phyloP scores from a whole-genome alignment of 1,139 yeast genomes.

The Sugiyamaella grinbergsii region DNA sequence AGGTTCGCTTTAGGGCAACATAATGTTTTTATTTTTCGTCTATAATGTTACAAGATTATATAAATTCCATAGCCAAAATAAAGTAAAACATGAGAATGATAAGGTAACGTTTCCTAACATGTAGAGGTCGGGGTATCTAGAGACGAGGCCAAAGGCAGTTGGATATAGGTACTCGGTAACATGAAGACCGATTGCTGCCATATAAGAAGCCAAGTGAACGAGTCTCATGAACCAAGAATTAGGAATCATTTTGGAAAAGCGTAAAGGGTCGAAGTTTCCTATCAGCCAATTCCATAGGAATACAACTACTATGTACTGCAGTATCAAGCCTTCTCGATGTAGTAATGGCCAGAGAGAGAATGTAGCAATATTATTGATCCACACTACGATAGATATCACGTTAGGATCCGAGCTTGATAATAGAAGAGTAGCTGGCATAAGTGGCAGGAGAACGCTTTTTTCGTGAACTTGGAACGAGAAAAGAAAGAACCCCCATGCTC shows the following conservation, averaged over 20 bases:
- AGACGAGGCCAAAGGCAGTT: constrained; percentile 33
- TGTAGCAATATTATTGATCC: constrained; percentile 83
- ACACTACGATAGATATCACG: constrained; percentile 71
- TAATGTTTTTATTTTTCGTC: not conserved
- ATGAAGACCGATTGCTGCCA: constrained; percentile 56
- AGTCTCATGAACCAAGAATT: constrained; percentile 56
- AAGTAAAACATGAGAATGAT: constrained; percentile 71
- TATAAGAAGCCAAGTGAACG: constrained; percentile 61
- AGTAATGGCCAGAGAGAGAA: constrained; percentile 90
- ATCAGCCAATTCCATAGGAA: constrained; percentile 81
- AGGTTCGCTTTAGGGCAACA: constrained; percentile 39
- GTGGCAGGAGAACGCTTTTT: constrained; percentile 82
- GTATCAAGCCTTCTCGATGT: constrained; percentile 66
- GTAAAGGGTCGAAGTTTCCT: constrained; percentile 37
- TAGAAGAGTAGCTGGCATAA: constrained; percentile 77
- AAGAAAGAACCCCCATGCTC: constrained; percentile 84
- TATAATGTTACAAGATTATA: constrained; percentile 43
- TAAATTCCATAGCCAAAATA: constrained; percentile 79
- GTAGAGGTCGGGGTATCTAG: constrained; percentile 79
- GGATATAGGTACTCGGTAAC: constrained; percentile 50
- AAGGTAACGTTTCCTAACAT: constrained; percentile 71
- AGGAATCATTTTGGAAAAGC: constrained; percentile 44
- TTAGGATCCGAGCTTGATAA: constrained; percentile 57
- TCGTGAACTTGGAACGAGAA: constrained; percentile 97
- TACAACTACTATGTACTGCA: constrained; percentile 69